Percentiles rank a stretch among this genome's conserved stretches.
These are phyloP conservation scores for Crucihimalaya himalaica DNA, from an alignment of 345 rosid genomes.

Conservation along the genomic window DNA sequence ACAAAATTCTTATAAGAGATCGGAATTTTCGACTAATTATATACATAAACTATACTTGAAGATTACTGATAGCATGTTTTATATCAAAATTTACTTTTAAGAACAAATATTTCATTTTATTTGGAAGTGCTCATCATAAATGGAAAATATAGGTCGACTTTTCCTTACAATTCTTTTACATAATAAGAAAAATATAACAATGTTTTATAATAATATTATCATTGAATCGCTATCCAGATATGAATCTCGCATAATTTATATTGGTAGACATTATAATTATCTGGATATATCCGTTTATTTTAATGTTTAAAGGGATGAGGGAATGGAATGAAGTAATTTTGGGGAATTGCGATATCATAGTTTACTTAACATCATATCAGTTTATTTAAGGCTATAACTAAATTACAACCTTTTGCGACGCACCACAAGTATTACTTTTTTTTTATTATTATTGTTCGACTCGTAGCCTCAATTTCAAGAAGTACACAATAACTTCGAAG, in stretches of 20 bases:
- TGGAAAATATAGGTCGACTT: too few relatives aligned
- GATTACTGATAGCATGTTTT: background rate
- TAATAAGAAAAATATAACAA: too few relatives aligned
- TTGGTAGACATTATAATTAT: background rate
- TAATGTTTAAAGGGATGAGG: background rate
- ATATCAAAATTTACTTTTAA: background rate
- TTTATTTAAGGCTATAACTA: background rate
- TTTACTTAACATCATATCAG: background rate
- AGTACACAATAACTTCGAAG: conserved; percentile 6
- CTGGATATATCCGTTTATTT: background rate
- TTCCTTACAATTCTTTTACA: too few relatives aligned
- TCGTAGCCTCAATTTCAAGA: conserved; percentile 1
- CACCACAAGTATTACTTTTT: background rate
- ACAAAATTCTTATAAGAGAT: background rate
- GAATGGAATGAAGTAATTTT: background rate
- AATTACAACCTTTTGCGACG: background rate
- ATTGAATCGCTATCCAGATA: background rate
- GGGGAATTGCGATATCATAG: background rate
- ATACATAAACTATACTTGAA: background rate
- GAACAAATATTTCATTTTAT: background rate
- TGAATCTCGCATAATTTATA: background rate
- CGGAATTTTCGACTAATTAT: background rate
- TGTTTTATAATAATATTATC: too few relatives aligned
- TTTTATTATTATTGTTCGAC: background rate
- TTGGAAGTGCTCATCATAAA: background rate